A percentile compares a stretch with the other conserved stretches of the same genome.
phyloP scores from a whole-genome alignment of 2,329 filamentous ascomycete species.

The Cladophialophora yegresii region DNA sequence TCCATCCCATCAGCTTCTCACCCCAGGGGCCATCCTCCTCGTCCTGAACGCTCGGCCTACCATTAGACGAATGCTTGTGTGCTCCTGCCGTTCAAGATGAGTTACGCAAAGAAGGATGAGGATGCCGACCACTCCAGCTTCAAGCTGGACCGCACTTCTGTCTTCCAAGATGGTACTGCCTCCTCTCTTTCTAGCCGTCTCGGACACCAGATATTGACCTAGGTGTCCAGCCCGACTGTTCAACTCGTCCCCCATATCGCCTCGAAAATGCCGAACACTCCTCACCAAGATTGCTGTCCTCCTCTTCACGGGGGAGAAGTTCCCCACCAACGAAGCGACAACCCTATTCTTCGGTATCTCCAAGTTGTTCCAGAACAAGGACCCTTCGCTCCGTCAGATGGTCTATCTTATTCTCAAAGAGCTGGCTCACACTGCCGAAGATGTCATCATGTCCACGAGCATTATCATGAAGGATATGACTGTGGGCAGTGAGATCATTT shows the following conservation, averaged over 20 bases:
- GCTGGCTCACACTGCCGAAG: slow-evolving; percentile 89
- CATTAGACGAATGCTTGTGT: slow-evolving; percentile 32
- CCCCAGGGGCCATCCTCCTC: slow-evolving; percentile 29
- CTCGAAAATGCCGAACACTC: slow-evolving; percentile 94
- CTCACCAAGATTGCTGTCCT: slow-evolving; percentile 96
- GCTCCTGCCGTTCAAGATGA: slow-evolving; percentile 61
- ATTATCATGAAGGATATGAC: slow-evolving; percentile 99
- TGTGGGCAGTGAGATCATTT: slow-evolving; percentile 89
- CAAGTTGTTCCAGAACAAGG: slow-evolving; percentile 99
- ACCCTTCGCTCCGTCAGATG: slow-evolving; percentile 97
- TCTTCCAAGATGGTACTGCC: slow-evolving; percentile 92
- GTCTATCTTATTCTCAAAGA: slow-evolving; percentile 98
- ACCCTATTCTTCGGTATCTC: slow-evolving; percentile 98
- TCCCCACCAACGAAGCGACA: slow-evolving; percentile 95
- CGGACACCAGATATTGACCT: slow-evolving; percentile 15
- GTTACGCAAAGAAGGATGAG: slow-evolving; percentile 99
- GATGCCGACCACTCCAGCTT: slow-evolving; percentile 91
- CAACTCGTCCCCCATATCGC: slow-evolving; percentile 95
- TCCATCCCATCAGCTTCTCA: slow-evolving; percentile 2
- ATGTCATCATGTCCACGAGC: slow-evolving; percentile 99
- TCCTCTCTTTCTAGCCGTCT: neutral
- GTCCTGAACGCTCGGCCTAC: slow-evolving; percentile 20
- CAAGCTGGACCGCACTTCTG: slow-evolving; percentile 95
- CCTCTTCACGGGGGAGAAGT: slow-evolving; percentile 94
- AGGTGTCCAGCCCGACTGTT: slow-evolving; percentile 77